These are phyloP conservation scores for Tricholoma terreum DNA, from an alignment of 768 basidiomycete genomes.

Conservation along the genomic window DNA sequence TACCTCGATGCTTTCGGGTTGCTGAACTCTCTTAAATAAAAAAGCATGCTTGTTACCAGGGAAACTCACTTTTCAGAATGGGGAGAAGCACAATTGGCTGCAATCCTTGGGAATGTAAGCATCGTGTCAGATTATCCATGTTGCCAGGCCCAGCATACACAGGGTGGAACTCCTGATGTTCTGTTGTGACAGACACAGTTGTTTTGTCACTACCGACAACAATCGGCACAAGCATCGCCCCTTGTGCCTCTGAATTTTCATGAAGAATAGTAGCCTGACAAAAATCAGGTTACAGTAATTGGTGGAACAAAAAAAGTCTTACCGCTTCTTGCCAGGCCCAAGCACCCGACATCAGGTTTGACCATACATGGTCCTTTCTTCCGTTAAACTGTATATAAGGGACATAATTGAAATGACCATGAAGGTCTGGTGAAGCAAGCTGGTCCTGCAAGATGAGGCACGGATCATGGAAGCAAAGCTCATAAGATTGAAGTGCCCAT, in stretches of 20 bases:
- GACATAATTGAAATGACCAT: too few relatives aligned
- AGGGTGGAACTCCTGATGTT: too few relatives aligned
- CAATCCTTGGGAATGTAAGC: neutral
- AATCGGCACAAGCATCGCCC: neutral
- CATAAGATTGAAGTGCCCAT: neutral
- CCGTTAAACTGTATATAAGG: too few relatives aligned
- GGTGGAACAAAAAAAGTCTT: neutral
- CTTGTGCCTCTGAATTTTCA: neutral
- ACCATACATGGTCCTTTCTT: neutral
- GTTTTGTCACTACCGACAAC: too few relatives aligned
- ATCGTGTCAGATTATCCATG: too few relatives aligned
- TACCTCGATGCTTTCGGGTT: neutral
- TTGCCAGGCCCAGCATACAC: too few relatives aligned
- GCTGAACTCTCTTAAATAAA: too few relatives aligned
- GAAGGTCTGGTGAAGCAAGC: too few relatives aligned
- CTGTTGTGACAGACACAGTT: too few relatives aligned
- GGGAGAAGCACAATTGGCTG: neutral
- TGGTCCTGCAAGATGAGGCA: neutral
- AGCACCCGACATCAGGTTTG: neutral
- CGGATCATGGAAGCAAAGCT: neutral
- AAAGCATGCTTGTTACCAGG: too few relatives aligned
- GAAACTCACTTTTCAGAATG: neutral
- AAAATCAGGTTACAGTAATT: too few relatives aligned
- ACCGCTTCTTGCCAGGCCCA: neutral
- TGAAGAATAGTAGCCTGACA: neutral